Evolutionary conservation across 768 basidiomycete species (phyloP), one percentile per base, ranked within the genome.

Genomic region (Phylloporus sp.): DNA sequence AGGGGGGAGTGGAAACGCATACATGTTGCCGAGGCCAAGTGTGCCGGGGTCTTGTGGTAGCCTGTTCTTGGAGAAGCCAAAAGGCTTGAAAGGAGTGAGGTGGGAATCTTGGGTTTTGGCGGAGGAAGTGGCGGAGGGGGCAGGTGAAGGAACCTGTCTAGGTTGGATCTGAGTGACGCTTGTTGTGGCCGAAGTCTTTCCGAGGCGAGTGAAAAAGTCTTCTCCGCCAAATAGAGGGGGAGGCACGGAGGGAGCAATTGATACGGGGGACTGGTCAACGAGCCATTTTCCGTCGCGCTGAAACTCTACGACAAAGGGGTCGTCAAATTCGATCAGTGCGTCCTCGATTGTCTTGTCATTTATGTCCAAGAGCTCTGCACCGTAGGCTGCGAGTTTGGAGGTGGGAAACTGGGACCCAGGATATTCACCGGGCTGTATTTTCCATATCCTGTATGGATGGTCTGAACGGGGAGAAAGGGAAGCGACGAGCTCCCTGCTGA

Each of bases 1-100:
- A 11, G 18, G 22, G 33, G 35, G 3, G 15, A 44, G 6, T 29
- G 33, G n/a, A 51, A 40, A 36, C 5, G 71, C 84, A 49, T 64
- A 90, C 82, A 96, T 84, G 61, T 98, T 98, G 13, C 82, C 82
- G 5, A 98, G 73, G 18, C 94, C 94, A 11, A 94, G 74, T 0
- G 89, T 86, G 2, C 93, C 93, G 8, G 82, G 84, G 44, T 80
- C 82, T 44, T 61, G 53, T 38, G 73, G 46, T 31, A 61, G 40
- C 58, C 76, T 77, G 39, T 54, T 63, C 50, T 68, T 71, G 49
- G 66, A 55, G 36, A 66, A 63, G 32, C 60, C 59, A 44, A 69
- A 69, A n/a, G 66, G 52, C 27, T 57, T 68, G 55, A 62, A 61
- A 28, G 63, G 57, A 42, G 33, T 17, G 36, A 59, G 42, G 34